These are phyloP conservation scores for Blastobotrys petasosporus DNA, from an alignment of 1,139 yeast genomes.

Conservation along the genomic window DNA sequence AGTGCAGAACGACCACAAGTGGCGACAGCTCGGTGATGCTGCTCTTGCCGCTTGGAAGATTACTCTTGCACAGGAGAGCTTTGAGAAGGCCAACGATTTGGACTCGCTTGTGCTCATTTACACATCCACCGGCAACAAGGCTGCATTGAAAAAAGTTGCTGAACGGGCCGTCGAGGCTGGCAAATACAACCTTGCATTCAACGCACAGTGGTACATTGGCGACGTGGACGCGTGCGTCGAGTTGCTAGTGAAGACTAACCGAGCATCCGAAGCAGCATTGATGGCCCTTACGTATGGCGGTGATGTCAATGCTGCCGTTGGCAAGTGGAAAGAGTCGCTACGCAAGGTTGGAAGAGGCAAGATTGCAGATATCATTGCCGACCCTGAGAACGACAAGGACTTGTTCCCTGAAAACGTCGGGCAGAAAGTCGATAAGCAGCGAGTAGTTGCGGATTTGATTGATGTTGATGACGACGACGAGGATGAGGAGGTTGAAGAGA, in stretches of 20 bases:
- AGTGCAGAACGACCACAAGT: conserved; percentile 57
- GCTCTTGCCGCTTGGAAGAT: conserved; percentile 76
- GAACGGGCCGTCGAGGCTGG: conserved; percentile 61
- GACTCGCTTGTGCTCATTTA: conserved; percentile 77
- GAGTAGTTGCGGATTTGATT: conserved; percentile 22
- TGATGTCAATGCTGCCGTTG: conserved; percentile 44
- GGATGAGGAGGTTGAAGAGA: conserved; percentile 12
- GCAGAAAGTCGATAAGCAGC: conserved; percentile 25
- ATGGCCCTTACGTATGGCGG: conserved; percentile 71
- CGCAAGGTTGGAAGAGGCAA: conserved; percentile 45
- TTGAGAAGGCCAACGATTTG: conserved; percentile 72
- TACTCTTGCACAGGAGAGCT: conserved; percentile 74
- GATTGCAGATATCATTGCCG: conserved; percentile 44
- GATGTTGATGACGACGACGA: conserved; percentile 22
- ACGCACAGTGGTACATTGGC: conserved; percentile 83
- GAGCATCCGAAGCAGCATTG: conserved; percentile 80
- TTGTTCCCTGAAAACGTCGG: conserved; percentile 30
- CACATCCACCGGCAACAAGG: conserved; percentile 70
- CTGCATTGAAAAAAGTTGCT: conserved; percentile 53
- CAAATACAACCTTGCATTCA: conserved; percentile 85
- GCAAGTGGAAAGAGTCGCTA: conserved; percentile 62
- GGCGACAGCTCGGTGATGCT: conserved; percentile 90
- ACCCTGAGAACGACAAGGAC: conserved; percentile 27
- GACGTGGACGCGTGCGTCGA: conserved; percentile 60
- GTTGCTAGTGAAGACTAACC: conserved; percentile 60